Evolutionary conservation across 495 filamentous ascomycete species (phyloP).

Genomic region (Penicillium ochrochloron): DNA sequence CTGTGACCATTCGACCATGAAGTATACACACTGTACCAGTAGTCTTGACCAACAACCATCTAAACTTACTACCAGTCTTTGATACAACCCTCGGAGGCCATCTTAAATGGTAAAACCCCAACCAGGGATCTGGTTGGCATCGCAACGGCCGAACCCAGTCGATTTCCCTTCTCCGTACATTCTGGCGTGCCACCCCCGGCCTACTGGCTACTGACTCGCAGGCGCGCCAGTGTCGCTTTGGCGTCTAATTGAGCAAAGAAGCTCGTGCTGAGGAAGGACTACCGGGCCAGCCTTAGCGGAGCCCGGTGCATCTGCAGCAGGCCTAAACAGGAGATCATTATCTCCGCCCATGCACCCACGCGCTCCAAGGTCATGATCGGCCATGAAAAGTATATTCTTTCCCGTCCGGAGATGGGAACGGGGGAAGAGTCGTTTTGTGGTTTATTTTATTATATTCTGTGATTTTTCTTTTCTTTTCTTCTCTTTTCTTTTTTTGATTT

Average conservation of each 20-base stretch:
- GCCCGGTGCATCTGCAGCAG: constrained; percentile 24
- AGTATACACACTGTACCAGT: neutral
- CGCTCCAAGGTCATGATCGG: constrained; percentile 18
- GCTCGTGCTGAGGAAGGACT: constrained; percentile 22
- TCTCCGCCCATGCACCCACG: constrained; percentile 17
- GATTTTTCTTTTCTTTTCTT: neutral
- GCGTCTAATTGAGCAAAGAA: constrained; percentile 30
- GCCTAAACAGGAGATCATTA: constrained; percentile 23
- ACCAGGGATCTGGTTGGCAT: constrained; percentile 11
- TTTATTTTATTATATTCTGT: neutral
- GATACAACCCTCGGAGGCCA: neutral
- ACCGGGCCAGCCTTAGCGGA: constrained; percentile 23
- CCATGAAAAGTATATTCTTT: constrained; percentile 17
- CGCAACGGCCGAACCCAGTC: constrained; percentile 1
- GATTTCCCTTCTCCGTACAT: constrained; percentile 13
- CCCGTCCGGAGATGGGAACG: neutral
- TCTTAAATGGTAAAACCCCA: neutral
- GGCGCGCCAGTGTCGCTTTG: constrained; percentile 30
- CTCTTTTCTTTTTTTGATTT: neutral
- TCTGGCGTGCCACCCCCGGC: constrained; percentile 3
- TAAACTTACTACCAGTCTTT: neutral
- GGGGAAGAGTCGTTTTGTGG: neutral
- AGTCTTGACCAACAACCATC: neutral
- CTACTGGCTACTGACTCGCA: constrained; percentile 9
- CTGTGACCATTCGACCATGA: neutral